Base-by-base conservation (phyloP, 1,139 yeast genomes). In the Wickerhamiella infanticola region DNA sequence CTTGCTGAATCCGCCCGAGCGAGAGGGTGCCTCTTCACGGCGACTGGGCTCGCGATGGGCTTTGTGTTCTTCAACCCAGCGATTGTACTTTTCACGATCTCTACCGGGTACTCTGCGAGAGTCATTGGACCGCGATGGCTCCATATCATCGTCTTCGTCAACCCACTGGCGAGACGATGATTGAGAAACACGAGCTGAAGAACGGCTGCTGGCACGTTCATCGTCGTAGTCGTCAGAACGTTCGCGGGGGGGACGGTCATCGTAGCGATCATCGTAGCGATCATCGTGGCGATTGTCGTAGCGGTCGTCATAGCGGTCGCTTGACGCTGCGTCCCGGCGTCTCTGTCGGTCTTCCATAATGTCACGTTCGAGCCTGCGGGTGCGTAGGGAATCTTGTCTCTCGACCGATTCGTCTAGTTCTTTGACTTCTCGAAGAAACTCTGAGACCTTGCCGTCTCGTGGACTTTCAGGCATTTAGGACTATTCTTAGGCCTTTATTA, bases 341-440 rank as follows among this genome's bases (percentile, higher is more conserved):
- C 64, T 50, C 40, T 51, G 51, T 31, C 64, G 48, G 38, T 64
- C 63, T 42, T 60, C 64, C 38, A 54, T 49, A 37, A 63, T 59
- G 44, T 61, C 65, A 33, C 55, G 55, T 47, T 63, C 67, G 44
- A 64, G 55, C 44, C 61, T 57, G 42, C 56, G 55, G 8, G 64
- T 61, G 13, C 67, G 56, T 13, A 52, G 54, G 38, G 60, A 65
- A 50, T 65, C 68, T 45, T 64, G 68, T 6, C 63, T 60, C 37
- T 58, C 58, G 54, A 61, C 56, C 42, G 62, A 58, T 46, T 61
- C 64, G 26, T 61, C 65, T 33, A 63, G 54, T 49, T 63, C 64
- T 29, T 62, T 57, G 36, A 64, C 58, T 35, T 63, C 59, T 29
- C 57, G 50, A 45, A 64, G 54, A 48, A 63, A 64, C 44, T 62